A percentile compares a stretch with the other conserved stretches of the same genome.
Conservation (phyloP, 1,139 yeast species). For the Yamadazyma kanchanaburiensis region DNA sequence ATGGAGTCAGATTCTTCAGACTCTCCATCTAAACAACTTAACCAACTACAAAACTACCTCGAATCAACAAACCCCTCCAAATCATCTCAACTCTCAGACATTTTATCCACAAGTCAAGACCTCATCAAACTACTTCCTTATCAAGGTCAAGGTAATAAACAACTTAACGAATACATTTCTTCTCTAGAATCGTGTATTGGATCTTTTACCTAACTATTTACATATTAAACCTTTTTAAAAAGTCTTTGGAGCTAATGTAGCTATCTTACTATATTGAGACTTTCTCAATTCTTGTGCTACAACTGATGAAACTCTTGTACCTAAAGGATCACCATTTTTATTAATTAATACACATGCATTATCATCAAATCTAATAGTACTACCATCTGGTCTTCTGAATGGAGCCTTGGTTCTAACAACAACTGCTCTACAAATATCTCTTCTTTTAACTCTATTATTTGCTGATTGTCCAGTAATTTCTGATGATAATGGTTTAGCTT, state of each 20-base stretch:
- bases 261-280: conserved; percentile 80
- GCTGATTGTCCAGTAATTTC: conserved; percentile 67
- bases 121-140: conserved; percentile 17
- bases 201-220: conserved; percentile 15
- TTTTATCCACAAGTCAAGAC: conserved; percentile 14
- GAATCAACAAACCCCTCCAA: conserved; percentile 4
- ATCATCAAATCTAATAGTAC: conserved; percentile 85
- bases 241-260: conserved; percentile 87
- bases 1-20: neutral
- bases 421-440: conserved; percentile 94
- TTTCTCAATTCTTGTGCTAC: conserved; percentile 91
- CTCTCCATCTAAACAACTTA: conserved; percentile 3
- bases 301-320: conserved; percentile 87
- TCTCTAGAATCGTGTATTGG: conserved; percentile 24
- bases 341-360: conserved; percentile 95
- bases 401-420: conserved; percentile 92
- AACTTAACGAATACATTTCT: conserved; percentile 18
- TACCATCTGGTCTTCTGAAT: conserved; percentile 81
- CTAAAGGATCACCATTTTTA: conserved; percentile 90
- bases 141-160: conserved; percentile 12
- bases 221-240: no score
- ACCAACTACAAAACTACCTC: conserved; percentile 12
- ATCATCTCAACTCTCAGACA: conserved; percentile 12
- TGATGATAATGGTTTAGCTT: conserved; percentile 71
- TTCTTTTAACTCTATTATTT: conserved; percentile 82